phyloP scores from a whole-genome alignment of 1,284 basidiomycete genomes.

The Rhodofomes roseus region DNA sequence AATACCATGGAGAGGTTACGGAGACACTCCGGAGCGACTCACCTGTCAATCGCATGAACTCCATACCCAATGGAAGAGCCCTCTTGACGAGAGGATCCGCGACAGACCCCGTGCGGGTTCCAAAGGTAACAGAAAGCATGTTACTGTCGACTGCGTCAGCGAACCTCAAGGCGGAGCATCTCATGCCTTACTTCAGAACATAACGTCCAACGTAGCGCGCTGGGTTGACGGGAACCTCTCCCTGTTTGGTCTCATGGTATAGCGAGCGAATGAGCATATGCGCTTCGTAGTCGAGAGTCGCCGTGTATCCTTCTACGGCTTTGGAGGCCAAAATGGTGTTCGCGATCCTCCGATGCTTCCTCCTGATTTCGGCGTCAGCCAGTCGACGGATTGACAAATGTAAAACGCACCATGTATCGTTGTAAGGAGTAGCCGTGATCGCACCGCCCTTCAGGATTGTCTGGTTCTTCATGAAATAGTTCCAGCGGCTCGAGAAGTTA shows the following conservation, averaged over 20 bases:
- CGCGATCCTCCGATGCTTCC: slow-evolving; percentile 38
- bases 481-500: slow-evolving; percentile 38
- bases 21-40: no score
- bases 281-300: slow-evolving; percentile 35
- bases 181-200: slow-evolving; percentile 23
- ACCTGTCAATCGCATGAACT: slow-evolving; percentile 31
- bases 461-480: slow-evolving; percentile 40
- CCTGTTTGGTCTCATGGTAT: slow-evolving; percentile 28
- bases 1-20: no score
- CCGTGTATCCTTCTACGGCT: slow-evolving; percentile 31
- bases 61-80: slow-evolving; percentile 32
- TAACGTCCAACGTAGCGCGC: slow-evolving; percentile 26
- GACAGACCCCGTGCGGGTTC: slow-evolving; percentile 31
- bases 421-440: slow-evolving; percentile 39
- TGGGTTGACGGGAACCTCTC: slow-evolving; percentile 34
- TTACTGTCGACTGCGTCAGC: slow-evolving; percentile 15
- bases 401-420: slow-evolving; percentile 33
- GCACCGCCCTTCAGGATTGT: slow-evolving; percentile 37
- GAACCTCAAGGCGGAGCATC: background rate
- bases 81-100: slow-evolving; percentile 29
- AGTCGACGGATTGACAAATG: background rate
- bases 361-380: slow-evolving; percentile 20
- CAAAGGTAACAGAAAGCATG: slow-evolving; percentile 37
- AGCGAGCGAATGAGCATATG: slow-evolving; percentile 32
- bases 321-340: slow-evolving; percentile 28